Base-by-base conservation (phyloP, 805 yeast species). In the Metschnikowia continentalis region DNA sequence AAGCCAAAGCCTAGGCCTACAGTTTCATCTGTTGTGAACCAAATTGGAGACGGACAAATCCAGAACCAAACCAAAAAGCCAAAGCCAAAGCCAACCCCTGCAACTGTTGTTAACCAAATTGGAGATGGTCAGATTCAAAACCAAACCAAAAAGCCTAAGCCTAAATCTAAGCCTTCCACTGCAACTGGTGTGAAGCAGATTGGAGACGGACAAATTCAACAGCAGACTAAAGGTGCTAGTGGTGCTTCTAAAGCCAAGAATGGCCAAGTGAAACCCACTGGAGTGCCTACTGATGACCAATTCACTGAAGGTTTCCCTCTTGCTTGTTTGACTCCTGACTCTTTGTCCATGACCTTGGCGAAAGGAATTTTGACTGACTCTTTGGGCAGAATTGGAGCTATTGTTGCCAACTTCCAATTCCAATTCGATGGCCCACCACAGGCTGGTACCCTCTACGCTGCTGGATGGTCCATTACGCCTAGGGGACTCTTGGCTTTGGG, bases 391-490 rank as follows among this genome's bases (percentile, higher is more conserved):
- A 70, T 86, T 58, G 91, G 91, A 60, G 80, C 90, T 46, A 84
- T 86, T 70, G 92, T 86, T 60, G 83, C 90, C 48, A 86, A 85
- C 83, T 78, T 86, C 75, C 92, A 86, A 75, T 82, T 84, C 79
- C 89, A 83, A 72, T 83, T 83, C 64, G 88, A 84, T 65, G 88
- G 88, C 65, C 88, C 88, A 52, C 90, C 91, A 64, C 92, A 86
- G 76, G 88, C 64, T 39, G 68, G 68, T 23, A 44, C 67, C 51
- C 63, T 64, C 48, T 64, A 60, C 58, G 67, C 68, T 46, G 66
- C 61, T 33, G 68, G 68, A 36, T 64, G 68, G 68, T 74, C 82
- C 46, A 73, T 81, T 53, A 72, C 80, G 47, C 60, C 63, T 55
- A 79, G 78, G 56, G 84, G 77, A 19, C 81, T 80, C 69, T 78